Base-by-base conservation (phyloP, 352 stramenopile species). In the Phytophthora citrophthora region DNA sequence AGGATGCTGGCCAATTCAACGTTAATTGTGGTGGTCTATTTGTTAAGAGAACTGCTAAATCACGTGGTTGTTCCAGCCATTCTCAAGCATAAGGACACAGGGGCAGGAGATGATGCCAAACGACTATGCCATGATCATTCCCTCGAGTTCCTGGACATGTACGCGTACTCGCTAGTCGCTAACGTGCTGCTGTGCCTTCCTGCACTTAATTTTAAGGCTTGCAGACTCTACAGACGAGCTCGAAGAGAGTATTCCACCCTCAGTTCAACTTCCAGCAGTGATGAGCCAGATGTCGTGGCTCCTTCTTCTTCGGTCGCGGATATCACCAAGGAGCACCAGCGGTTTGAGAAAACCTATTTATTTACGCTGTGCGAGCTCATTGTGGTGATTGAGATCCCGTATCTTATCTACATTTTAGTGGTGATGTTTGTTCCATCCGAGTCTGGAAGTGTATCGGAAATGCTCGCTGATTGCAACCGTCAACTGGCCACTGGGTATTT, bases 381-480 rank as follows among this genome's bases (percentile, higher is more conserved):
- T 41, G 86, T 94, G 69, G 83, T 94, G 32, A 31, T 86, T 13
- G 82, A 94, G 61, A 92, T 93, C 51, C 69, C 82, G 34, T 91
- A 88, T 54, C 52, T 94, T 27, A 60, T 91, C 29, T 76, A 76
- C 61, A 81, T 76, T 2, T 70, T 94, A 26, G 40, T 83, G 5
- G 57, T 77, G 10, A 62, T 79, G 10, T 75, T 91, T 46, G 59
- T 90, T 29, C 76, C 76, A 16, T 70, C 61, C 2, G 36, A 63
- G 31, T 64, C 79, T 9, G 75, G 81, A 26, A 58, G 86, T 12
- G 56, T 86, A 12, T 68, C 64, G 0, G 63, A 71, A 0, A 58
- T 75, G 55, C 39, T 75, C n/a, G 34, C 32, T 9, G 58, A 72
- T 5, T 90, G 79, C 59, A 43, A 71, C 23, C 50, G 41, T 39